Evolutionary conservation across 2,329 filamentous ascomycete genomes (phyloP), one percentile per base, ranked within the genome.

Genomic region (Emmonsiellopsis sp.): DNA sequence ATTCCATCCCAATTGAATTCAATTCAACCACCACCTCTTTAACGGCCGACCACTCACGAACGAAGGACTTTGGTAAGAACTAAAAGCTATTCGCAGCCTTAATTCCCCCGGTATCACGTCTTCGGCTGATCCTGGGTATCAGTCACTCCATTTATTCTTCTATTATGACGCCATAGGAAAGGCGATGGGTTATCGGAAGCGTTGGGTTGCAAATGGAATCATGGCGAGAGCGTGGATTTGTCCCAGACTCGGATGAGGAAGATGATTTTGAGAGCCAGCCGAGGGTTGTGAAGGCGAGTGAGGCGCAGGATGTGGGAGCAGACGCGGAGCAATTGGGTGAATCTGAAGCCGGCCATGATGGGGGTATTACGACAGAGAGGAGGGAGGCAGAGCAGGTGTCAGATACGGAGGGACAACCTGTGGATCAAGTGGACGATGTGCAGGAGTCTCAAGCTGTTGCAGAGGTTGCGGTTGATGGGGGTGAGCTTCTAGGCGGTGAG

Each of bases 221-320:
- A 70, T 78, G 76, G 76, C 72, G 71, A 63, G 68, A 73, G 64
- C 70, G 72, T 66, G 75, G 76, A 51, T 78, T 72, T 69, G 76
- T 78, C 57, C 73, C 73, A 56, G 76, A 78, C 63, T 77, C 76
- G 43, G 76, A 78, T 56, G 71, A 73, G 16, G 72, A 73, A 47
- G 72, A 71, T 47, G 69, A 68, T 48, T 65, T 70, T 45, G 71
- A 72, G 31, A 69, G 63, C 46, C 64, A 70, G 54, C 60, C 63
- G 16, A 57, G 10, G 44, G 38, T 15, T 32, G 34, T 9, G 37
- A 53, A 30, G 20, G 10, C 15, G 41, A 35, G 34, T 42, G 38
- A 41, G 32, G 44, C 43, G 52, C 8, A 48, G 44, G 42, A n/a
- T n/a, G n/a, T n/a, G n/a, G n/a, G n/a, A n/a, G n/a, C n/a, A n/a